Evolutionary conservation across 306 rosid genomes (phyloP), one percentile per base, ranked within the genome.

Genomic region (Glycine latifolia): DNA sequence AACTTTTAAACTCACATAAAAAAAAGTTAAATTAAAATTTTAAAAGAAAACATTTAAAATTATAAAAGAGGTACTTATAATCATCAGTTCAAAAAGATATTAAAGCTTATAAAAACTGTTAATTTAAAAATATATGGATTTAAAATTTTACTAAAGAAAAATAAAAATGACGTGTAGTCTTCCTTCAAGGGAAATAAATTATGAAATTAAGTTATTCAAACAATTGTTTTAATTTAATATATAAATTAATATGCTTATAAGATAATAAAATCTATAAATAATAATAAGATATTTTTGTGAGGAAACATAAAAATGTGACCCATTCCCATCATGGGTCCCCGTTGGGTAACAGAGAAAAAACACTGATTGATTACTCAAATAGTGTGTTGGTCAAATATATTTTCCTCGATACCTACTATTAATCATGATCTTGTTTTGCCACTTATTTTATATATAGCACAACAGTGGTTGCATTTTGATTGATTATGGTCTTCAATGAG

Each of bases 251-350:
- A 26, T 26, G 31, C 7, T 7, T 58, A 16, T 5, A 58, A 7
- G 11, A 16, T 16, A 16, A 16, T 0, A 58, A 59, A 56, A 15
- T 56, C 6, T 17, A 33, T 11, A 33, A 31, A 11, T 62, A 11
- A 10, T 3, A 39, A 39, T 39, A 66, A 26, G 31, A 66, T 39
- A 66, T 66, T 66, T 66, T 41, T 66, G 50, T 7, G 3, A 66
- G 50, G 7, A 14, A 66, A 14, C 50, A 41, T 3, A 66, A 6
- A 7, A 66, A 62, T 37, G 71, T 65, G 71, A 39, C 15, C 10
- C 17, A 37, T 14, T 63, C 69, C 48, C 70, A 63, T 63, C 70
- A 12, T 66, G 50, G 50, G 71, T 39, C 71, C 71, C 47, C 33
- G 0, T 14, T 66, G 50, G 9, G 31, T 41, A 65, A 41, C 50